These are phyloP conservation scores for Xylariales sp. DNA, from an alignment of 2,329 filamentous ascomycete genomes.

Conservation along the genomic window DNA sequence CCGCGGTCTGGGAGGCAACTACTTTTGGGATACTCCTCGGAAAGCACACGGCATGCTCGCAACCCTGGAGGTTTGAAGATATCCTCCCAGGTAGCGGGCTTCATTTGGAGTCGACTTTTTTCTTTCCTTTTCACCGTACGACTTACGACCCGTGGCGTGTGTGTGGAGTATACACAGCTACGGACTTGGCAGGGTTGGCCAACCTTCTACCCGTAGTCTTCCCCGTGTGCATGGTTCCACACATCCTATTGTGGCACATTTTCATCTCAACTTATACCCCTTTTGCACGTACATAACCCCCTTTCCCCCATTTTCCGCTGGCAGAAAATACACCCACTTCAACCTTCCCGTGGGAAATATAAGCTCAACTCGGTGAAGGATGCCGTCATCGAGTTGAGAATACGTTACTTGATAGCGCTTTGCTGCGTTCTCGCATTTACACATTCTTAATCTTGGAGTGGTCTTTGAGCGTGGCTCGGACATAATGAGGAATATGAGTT, in stretches of 20 bases:
- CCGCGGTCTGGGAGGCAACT: slow-evolving; percentile 14
- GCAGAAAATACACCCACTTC: slow-evolving; percentile 13
- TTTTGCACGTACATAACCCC: slow-evolving; percentile 8
- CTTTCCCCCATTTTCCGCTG: slow-evolving; percentile 8
- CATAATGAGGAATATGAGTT: not conserved
- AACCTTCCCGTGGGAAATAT: slow-evolving; percentile 9
- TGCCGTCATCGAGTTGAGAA: not conserved
- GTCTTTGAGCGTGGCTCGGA: not conserved
- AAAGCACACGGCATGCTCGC: slow-evolving; percentile 16
- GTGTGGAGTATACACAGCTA: too few species aligned
- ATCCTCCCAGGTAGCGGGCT: slow-evolving; percentile 15
- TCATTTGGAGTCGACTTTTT: slow-evolving; percentile 19
- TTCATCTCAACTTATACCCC: slow-evolving; percentile 12
- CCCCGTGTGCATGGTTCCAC: slow-evolving; percentile 24
- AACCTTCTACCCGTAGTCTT: too few species aligned
- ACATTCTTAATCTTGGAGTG: not conserved
- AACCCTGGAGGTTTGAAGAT: slow-evolving; percentile 17
- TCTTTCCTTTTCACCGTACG: slow-evolving; percentile 18
- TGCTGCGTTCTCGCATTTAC: slow-evolving; percentile 1
- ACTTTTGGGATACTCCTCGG: slow-evolving; percentile 16
- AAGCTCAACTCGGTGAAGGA: not conserved
- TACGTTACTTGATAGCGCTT: not conserved
- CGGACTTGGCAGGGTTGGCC: too few species aligned
- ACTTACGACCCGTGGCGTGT: slow-evolving; percentile 11
- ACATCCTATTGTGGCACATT: slow-evolving; percentile 5